Conservation (phyloP, 331 rosid genomes). For the Dryas integrifolia region DNA sequence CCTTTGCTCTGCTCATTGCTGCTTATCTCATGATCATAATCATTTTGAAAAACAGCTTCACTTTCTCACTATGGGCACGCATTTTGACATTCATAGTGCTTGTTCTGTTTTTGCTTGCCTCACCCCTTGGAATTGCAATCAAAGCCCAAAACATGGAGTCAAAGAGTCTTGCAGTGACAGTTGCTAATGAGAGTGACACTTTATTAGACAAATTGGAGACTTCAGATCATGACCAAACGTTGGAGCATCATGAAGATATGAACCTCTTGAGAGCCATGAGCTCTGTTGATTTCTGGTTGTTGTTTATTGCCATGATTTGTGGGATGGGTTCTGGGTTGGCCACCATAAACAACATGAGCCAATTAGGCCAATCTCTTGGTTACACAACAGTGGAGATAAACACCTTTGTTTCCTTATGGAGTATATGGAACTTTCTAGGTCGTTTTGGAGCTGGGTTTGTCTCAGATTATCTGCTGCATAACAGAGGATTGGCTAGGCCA, state of each 20-base stretch:
- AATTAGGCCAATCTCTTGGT: slow-evolving; percentile 78
- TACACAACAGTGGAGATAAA: slow-evolving; percentile 55
- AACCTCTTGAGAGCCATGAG: slow-evolving; percentile 56
- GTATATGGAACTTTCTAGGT: slow-evolving; percentile 93
- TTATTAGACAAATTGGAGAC: slow-evolving; percentile 27
- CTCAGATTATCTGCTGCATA: slow-evolving; percentile 72
- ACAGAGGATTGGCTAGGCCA: slow-evolving; percentile 73
- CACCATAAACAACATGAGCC: slow-evolving; percentile 87
- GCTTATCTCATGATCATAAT: slow-evolving; percentile 65
- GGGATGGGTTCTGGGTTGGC: slow-evolving; percentile 92
- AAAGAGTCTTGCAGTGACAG: not conserved
- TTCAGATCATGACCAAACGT: slow-evolving; percentile 36
- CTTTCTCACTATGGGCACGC: slow-evolving; percentile 51
- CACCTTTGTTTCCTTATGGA: slow-evolving; percentile 77
- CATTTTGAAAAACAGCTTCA: slow-evolving; percentile 43
- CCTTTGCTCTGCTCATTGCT: slow-evolving; percentile 53
- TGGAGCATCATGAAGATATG: slow-evolving; percentile 35
- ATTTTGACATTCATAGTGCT: slow-evolving; percentile 27
- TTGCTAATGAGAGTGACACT: slow-evolving; percentile 25
- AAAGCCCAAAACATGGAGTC: slow-evolving; percentile 52
- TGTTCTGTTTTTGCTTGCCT: slow-evolving; percentile 53
- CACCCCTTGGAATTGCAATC: slow-evolving; percentile 60
- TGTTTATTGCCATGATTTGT: slow-evolving; percentile 69
- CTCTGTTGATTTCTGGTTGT: slow-evolving; percentile 67
- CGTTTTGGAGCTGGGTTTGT: slow-evolving; percentile 83